phyloP scores from a whole-genome alignment of 805 yeast genomes.

The Saturnispora diversa region DNA sequence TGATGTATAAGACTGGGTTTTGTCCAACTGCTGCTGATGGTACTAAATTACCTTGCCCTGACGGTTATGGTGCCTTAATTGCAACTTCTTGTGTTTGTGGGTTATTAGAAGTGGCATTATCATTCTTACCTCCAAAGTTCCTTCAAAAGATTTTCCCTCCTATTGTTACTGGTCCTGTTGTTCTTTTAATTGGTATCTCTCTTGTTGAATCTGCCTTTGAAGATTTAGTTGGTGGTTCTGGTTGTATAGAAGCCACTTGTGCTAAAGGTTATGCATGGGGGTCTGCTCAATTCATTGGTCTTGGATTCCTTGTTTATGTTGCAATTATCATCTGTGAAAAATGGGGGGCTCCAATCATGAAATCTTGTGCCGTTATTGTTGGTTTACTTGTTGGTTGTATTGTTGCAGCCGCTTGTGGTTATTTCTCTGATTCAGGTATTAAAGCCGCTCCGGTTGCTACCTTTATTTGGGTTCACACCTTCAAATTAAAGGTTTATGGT shows the following conservation, averaged over 20 bases:
- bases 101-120: conserved; percentile 58
- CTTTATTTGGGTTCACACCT: conserved; percentile 83
- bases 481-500: conserved; percentile 66
- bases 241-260: conserved; percentile 39
- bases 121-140: conserved; percentile 68
- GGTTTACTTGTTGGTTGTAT: conserved; percentile 85
- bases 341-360: conserved; percentile 92
- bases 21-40: conserved; percentile 65
- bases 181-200: conserved; percentile 68
- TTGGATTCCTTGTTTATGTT: conserved; percentile 75
- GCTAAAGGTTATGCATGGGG: conserved; percentile 64
- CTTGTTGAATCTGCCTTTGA: conserved; percentile 65
- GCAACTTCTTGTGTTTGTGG: conserved; percentile 79
- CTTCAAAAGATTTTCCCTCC: conserved; percentile 79
- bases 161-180: conserved; percentile 90
- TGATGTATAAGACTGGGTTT: conserved; percentile 66
- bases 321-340: conserved; percentile 70
- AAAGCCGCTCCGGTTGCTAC: conserved; percentile 73
- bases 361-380: conserved; percentile 82
- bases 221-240: conserved; percentile 86
- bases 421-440: conserved; percentile 53
- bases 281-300: conserved; percentile 76
- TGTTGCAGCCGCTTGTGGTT: conserved; percentile 86
- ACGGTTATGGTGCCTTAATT: conserved; percentile 81
- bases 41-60: conserved; percentile 67